phyloP scores from a whole-genome alignment of 108 stramenopile species.

The Cyclostephanos invisitatus region DNA sequence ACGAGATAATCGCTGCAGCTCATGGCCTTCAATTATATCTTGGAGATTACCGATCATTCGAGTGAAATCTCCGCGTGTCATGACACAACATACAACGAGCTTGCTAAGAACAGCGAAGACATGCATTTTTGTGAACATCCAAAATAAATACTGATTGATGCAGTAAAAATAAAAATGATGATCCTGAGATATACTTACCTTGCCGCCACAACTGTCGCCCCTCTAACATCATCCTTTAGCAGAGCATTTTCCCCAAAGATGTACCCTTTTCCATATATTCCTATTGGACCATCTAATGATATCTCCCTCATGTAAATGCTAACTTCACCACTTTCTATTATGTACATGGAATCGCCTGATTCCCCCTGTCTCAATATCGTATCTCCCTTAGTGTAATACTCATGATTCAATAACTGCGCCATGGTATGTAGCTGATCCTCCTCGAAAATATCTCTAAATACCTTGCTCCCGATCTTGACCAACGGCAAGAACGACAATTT shows the following conservation, averaged over 20 bases:
- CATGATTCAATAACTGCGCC: constrained; percentile 48
- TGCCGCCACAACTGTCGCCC: constrained; percentile 45
- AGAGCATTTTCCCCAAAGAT: constrained; percentile 57
- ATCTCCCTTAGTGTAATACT: constrained; percentile 43
- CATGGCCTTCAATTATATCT: constrained; percentile 36
- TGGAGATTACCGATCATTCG: constrained; percentile 61
- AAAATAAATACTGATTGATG: constrained; percentile 20
- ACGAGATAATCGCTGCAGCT: background rate
- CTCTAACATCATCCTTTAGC: constrained; percentile 32
- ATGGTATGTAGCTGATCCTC: constrained; percentile 42
- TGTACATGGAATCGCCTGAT: constrained; percentile 64
- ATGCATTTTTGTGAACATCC: background rate
- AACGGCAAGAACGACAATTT: constrained; percentile 42
- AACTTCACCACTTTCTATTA: constrained; percentile 52
- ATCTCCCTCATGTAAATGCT: constrained; percentile 30
- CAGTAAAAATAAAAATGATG: constrained; percentile 12
- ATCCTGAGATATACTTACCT: constrained; percentile 6
- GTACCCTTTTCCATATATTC: constrained; percentile 22
- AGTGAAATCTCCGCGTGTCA: constrained; percentile 52
- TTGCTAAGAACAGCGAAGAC: background rate
- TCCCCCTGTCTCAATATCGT: constrained; percentile 75
- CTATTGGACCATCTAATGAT: constrained; percentile 26
- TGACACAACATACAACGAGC: constrained; percentile 25
- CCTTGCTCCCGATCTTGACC: constrained; percentile 27
- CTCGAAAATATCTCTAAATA: constrained; percentile 30